A percentile compares a stretch with the other conserved stretches of the same genome.
Conservation (phyloP, 2,329 filamentous ascomycete genomes). For the Botrytis porri region DNA sequence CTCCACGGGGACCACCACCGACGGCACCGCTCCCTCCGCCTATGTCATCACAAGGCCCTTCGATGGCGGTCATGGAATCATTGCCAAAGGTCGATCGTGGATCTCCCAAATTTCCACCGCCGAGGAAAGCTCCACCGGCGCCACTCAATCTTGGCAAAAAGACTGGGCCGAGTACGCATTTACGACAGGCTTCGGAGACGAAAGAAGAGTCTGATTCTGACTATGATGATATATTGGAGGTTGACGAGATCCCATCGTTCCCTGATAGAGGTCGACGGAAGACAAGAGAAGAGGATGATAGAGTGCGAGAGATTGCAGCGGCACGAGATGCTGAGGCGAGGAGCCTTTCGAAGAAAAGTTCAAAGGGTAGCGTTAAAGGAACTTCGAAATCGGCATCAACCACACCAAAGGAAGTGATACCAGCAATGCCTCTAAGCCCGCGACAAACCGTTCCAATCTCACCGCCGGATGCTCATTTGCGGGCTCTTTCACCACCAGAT, state of each 20-base stretch:
- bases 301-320: slow-evolving; percentile 67
- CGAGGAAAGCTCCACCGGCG: slow-evolving; percentile 79
- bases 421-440: slow-evolving; percentile 43
- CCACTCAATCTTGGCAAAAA: slow-evolving; percentile 68
- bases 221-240: slow-evolving; percentile 74
- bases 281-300: slow-evolving; percentile 85
- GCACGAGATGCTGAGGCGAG: slow-evolving; percentile 65
- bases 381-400: slow-evolving; percentile 38
- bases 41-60: slow-evolving; percentile 28
- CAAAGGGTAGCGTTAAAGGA: slow-evolving; percentile 47
- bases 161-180: slow-evolving; percentile 42
- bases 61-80: slow-evolving; percentile 44
- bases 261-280: slow-evolving; percentile 70
- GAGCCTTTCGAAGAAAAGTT: slow-evolving; percentile 72
- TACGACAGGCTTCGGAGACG: slow-evolving; percentile 44
- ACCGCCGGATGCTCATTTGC: slow-evolving; percentile 36
- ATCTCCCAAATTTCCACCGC: slow-evolving; percentile 54
- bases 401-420: slow-evolving; percentile 44
- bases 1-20: slow-evolving; percentile 35
- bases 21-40: slow-evolving; percentile 33
- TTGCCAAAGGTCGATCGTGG: slow-evolving; percentile 44
- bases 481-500: slow-evolving; percentile 39
- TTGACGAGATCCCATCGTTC: slow-evolving; percentile 57
- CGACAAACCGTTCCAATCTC: slow-evolving; percentile 38
- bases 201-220: slow-evolving; percentile 73